Base-by-base conservation (phyloP, 495 filamentous ascomycete species). In the Hypomontagnella monticulosa region DNA sequence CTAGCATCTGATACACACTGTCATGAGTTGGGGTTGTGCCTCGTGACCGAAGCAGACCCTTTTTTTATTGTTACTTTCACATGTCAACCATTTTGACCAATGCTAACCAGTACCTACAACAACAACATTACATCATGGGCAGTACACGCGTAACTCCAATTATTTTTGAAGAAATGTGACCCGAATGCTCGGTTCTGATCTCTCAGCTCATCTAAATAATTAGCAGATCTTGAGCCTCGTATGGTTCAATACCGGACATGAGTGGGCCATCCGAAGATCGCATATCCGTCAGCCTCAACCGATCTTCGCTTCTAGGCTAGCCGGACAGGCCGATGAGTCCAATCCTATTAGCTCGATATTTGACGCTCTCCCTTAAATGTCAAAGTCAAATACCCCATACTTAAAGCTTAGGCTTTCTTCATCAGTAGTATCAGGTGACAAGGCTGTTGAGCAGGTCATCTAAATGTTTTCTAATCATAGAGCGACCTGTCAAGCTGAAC, bases 41-140 rank as follows among this genome's bases (percentile, higher is more conserved):
- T 43, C 40, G 41, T 48, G 49, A 49, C 34, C 53, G 19, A 33
- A 65, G 62, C 62, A 54, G 59, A 48, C 47, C 15, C 36, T 10
- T 48, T 27, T 27, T 41, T 18, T 1, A 30, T 58, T 60, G 23
- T 23, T 6, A 36, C 30, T 67, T 61, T 67, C 64, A 67, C 64
- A 67, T 67, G 57, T 20, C 33, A 41, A 30, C n/a, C 34, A 34
- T 30, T 38, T 40, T 40, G 49, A 27, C n/a, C 12, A 4, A 19
- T 36, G n/a, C 4, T 14, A 18, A 52, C 49, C 43, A n/a, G 34
- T 18, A 41, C 43, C 51, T n/a, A n/a, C n/a, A 15, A 11, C 43
- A 23, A 7, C 50, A 16, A 36, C 5, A 50, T 67, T 57, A 67
- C 64, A 58, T 67, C 52, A 62, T 61, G 15, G 30, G 36, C 42